Conservation (phyloP, 2,329 filamentous ascomycete genomes). For the Pseudopithomyces chartarum region DNA sequence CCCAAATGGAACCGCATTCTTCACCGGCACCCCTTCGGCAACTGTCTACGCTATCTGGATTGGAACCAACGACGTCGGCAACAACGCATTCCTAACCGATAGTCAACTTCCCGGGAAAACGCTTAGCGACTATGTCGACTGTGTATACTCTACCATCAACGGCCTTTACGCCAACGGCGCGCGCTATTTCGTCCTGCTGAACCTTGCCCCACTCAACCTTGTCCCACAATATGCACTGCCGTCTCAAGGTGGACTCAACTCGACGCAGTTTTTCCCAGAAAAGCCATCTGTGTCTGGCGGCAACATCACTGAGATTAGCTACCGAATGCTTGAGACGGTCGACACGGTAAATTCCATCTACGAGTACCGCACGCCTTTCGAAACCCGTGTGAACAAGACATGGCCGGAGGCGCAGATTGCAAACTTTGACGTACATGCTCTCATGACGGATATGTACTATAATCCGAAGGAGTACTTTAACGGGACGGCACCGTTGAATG, state of each 20-base stretch:
- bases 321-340: slow-evolving; percentile 59
- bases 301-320: slow-evolving; percentile 58
- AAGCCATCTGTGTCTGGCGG: slow-evolving; percentile 36
- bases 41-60: slow-evolving; percentile 81
- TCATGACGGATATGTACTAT: slow-evolving; percentile 68
- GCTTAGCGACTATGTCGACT: slow-evolving; percentile 69
- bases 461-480: slow-evolving; percentile 66
- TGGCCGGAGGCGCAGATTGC: slow-evolving; percentile 65
- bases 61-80: slow-evolving; percentile 79
- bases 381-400: slow-evolving; percentile 47
- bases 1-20: slow-evolving; percentile 48
- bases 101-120: slow-evolving; percentile 63
- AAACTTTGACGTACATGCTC: slow-evolving; percentile 67
- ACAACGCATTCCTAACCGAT: slow-evolving; percentile 68
- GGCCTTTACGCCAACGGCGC: slow-evolving; percentile 68
- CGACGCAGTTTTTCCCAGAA: slow-evolving; percentile 54
- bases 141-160: slow-evolving; percentile 68
- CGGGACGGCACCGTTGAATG: slow-evolving; percentile 65
- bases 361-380: slow-evolving; percentile 57
- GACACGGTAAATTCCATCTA: slow-evolving; percentile 58
- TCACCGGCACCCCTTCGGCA: slow-evolving; percentile 56
- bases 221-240: slow-evolving; percentile 67
- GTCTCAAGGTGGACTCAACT: slow-evolving; percentile 49
- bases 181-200: slow-evolving; percentile 74
- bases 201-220: slow-evolving; percentile 69